These are phyloP conservation scores for Pseudonitzschia multiseries DNA, from an alignment of 108 stramenopile genomes.

Conservation along the genomic window DNA sequence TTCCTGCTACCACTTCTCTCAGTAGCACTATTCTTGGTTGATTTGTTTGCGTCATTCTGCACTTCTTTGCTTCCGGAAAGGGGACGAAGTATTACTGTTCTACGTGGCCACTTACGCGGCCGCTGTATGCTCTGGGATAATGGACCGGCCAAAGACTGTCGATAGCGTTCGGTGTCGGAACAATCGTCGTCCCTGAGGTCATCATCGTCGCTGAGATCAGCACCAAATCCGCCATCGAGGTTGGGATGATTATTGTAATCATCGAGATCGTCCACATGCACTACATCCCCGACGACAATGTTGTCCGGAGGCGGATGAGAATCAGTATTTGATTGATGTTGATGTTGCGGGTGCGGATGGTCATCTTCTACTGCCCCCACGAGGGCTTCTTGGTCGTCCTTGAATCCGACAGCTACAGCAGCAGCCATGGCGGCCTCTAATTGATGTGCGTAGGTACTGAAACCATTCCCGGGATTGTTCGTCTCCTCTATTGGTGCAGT, in stretches of 20 bases:
- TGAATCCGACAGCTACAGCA: neutral
- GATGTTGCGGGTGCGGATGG: neutral
- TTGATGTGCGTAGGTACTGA: constrained; percentile 3
- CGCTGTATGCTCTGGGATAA: neutral
- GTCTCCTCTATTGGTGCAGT: neutral
- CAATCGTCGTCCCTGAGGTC: constrained; percentile 3
- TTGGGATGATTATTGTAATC: neutral
- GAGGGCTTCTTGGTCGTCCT: constrained; percentile 3
- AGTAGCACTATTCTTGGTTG: neutral
- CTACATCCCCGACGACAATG: neutral
- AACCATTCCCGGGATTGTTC: neutral
- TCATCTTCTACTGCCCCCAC: neutral
- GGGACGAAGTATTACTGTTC: neutral
- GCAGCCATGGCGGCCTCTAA: constrained; percentile 3
- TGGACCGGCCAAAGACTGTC: neutral
- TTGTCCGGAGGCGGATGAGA: neutral
- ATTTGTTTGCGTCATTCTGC: neutral
- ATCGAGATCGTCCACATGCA: neutral
- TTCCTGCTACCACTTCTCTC: too few species aligned
- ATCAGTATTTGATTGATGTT: neutral
- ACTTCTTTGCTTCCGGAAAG: neutral
- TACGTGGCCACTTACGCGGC: constrained; percentile 1
- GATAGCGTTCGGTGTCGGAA: constrained; percentile 6
- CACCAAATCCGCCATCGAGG: neutral
- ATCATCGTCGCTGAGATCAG: neutral